Percentiles rank a stretch among this genome's conserved stretches.
phyloP scores from a whole-genome alignment of 805 yeast genomes.

The Nakazawaea anatomiae region DNA sequence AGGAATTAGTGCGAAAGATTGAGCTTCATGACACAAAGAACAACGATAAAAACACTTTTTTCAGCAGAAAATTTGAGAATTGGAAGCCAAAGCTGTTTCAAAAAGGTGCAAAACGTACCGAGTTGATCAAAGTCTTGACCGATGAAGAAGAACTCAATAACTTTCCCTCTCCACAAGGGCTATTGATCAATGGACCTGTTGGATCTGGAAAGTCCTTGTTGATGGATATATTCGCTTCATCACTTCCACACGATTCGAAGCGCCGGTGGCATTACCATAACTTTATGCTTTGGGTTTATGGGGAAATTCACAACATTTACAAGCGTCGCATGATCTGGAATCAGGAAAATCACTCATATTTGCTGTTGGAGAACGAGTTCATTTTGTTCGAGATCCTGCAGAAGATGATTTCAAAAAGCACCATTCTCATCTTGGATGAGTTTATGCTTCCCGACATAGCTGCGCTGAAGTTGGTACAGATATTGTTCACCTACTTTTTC shows the following conservation, averaged over 20 bases:
- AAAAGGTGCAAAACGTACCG: constrained; percentile 18
- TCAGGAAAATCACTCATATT: constrained; percentile 24
- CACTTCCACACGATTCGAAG: constrained; percentile 58
- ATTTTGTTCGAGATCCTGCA: constrained; percentile 62
- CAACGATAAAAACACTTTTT: constrained; percentile 11
- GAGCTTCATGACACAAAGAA: constrained; percentile 17
- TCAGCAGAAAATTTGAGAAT: constrained; percentile 22
- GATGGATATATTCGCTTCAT: constrained; percentile 64
- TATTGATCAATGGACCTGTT: constrained; percentile 58
- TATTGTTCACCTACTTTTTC: constrained; percentile 62
- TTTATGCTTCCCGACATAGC: constrained; percentile 76
- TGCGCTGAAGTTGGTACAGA: constrained; percentile 61
- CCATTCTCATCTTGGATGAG: constrained; percentile 62
- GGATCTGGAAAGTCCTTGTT: constrained; percentile 75
- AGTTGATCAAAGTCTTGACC: constrained; percentile 42
- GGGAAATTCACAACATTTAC: constrained; percentile 52
- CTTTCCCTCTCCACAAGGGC: constrained; percentile 58
- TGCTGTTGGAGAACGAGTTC: constrained; percentile 53
- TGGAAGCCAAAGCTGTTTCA: constrained; percentile 25
- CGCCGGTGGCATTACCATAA: constrained; percentile 68
- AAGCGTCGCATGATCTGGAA: constrained; percentile 30
- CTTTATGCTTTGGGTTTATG: constrained; percentile 63
- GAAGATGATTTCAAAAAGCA: constrained; percentile 50
- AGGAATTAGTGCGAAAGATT: constrained; percentile 27
- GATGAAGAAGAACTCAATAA: constrained; percentile 56